Conservation (phyloP, 176 grass and related monocot genomes). For the Aegilops bicornis region DNA sequence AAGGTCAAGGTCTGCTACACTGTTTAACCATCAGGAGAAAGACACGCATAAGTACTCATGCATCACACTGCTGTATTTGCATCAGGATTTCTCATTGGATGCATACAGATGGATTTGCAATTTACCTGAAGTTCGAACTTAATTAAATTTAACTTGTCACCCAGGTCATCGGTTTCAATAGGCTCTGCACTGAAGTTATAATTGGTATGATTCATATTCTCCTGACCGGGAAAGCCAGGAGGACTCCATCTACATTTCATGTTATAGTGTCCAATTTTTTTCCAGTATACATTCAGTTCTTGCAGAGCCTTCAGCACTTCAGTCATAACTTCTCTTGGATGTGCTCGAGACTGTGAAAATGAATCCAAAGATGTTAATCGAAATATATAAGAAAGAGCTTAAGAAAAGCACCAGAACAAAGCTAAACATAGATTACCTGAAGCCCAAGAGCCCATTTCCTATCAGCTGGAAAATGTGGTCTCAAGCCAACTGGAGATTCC, state of each 20-base stretch:
- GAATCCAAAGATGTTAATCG: conserved; percentile 23
- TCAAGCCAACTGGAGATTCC: conserved; percentile 60
- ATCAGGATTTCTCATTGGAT: neutral
- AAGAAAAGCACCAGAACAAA: neutral
- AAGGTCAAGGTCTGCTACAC: neutral
- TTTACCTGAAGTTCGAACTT: conserved; percentile 94
- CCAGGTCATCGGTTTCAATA: conserved; percentile 53
- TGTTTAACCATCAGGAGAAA: neutral
- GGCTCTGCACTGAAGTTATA: conserved; percentile 52
- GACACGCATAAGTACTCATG: neutral
- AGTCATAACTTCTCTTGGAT: conserved; percentile 84
- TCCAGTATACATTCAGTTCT: conserved; percentile 83
- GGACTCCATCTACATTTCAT: conserved; percentile 85
- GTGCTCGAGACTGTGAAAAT: conserved; percentile 59
- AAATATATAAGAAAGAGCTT: neutral
- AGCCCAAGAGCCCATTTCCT: conserved; percentile 93
- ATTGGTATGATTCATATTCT: conserved; percentile 49
- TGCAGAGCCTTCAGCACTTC: conserved; percentile 76
- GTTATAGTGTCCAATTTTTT: conserved; percentile 90
- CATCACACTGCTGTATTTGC: neutral
- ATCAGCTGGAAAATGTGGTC: conserved; percentile 61
- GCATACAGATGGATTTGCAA: conserved; percentile 12
- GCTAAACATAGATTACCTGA: conserved; percentile 48
- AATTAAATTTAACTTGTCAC: conserved; percentile 38
- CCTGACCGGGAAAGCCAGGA: conserved; percentile 49